Conservation (phyloP, 2,329 filamentous ascomycete species). For the Pseudogymnoascus sp. region DNA sequence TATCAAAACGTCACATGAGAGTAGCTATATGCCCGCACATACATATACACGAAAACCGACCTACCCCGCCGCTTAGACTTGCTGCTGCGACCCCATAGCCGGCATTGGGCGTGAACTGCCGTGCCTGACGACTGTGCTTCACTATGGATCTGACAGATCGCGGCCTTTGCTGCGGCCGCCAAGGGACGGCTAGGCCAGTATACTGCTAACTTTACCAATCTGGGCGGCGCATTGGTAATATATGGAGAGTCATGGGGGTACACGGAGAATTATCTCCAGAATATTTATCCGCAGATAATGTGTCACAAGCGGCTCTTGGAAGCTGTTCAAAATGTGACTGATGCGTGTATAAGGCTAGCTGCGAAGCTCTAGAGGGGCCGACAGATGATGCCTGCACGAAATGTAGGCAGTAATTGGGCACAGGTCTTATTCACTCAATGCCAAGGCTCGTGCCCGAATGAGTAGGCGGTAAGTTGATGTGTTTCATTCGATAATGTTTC, state of each 20-base stretch:
- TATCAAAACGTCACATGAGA: not conserved
- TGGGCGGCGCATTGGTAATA: not conserved
- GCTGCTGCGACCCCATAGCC: not conserved
- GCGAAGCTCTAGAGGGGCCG: not conserved
- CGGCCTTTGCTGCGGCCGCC: not conserved
- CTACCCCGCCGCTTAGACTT: not conserved
- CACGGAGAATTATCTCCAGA: not conserved
- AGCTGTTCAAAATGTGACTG: not conserved
- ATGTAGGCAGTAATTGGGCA: not conserved
- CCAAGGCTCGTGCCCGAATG: not conserved
- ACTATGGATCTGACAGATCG: slow-evolving; percentile 1
- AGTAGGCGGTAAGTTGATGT: not conserved
- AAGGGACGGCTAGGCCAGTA: not conserved
- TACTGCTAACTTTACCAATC: not conserved
- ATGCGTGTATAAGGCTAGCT: not conserved
- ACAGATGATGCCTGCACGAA: not conserved
- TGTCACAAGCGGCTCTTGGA: not conserved
- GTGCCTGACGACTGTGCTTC: not conserved
- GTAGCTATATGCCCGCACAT: not conserved
- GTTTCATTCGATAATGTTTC: not conserved
- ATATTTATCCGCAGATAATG: not conserved
- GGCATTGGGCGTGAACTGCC: not conserved
- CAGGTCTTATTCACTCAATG: not conserved
- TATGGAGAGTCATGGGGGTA: not conserved
- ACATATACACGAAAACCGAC: not conserved